phyloP scores from a whole-genome alignment of 345 rosid species.

The Ricinus communis region DNA sequence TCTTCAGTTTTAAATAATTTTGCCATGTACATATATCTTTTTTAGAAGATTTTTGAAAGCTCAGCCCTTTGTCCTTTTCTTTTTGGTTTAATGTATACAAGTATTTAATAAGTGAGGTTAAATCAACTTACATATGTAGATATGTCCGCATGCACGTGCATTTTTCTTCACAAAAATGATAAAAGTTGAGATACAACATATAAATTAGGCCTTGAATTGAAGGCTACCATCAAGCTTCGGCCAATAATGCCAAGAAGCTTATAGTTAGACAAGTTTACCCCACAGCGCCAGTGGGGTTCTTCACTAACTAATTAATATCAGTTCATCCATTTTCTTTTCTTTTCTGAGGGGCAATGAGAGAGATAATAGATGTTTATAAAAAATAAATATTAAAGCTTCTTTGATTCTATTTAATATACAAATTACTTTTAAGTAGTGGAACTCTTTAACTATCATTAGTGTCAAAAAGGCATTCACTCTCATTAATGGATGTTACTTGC shows the following conservation, averaged over 20 bases:
- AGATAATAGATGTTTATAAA: too few species aligned
- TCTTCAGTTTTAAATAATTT: too few species aligned
- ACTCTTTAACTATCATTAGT: neutral
- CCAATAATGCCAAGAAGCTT: neutral
- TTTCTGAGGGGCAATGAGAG: too few species aligned
- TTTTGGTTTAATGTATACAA: neutral
- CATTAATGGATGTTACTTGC: constrained; percentile 9
- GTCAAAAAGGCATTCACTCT: constrained; percentile 7
- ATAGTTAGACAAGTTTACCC: neutral
- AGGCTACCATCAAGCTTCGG: neutral
- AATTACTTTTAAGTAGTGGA: neutral
- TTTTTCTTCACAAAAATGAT: neutral
- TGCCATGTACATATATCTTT: too few species aligned
- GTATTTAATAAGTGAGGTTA: neutral
- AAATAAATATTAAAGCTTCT: neutral
- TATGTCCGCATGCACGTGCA: neutral
- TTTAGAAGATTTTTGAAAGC: too few species aligned
- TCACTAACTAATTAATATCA: too few species aligned
- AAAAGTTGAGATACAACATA: neutral
- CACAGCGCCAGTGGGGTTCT: too few species aligned
- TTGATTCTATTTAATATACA: neutral
- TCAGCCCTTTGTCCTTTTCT: too few species aligned
- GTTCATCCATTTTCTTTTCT: too few species aligned
- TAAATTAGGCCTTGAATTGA: neutral
- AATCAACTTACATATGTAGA: neutral